These are phyloP conservation scores for Botrytis paeoniae DNA, from an alignment of 2,329 filamentous ascomycete genomes.

Conservation along the genomic window DNA sequence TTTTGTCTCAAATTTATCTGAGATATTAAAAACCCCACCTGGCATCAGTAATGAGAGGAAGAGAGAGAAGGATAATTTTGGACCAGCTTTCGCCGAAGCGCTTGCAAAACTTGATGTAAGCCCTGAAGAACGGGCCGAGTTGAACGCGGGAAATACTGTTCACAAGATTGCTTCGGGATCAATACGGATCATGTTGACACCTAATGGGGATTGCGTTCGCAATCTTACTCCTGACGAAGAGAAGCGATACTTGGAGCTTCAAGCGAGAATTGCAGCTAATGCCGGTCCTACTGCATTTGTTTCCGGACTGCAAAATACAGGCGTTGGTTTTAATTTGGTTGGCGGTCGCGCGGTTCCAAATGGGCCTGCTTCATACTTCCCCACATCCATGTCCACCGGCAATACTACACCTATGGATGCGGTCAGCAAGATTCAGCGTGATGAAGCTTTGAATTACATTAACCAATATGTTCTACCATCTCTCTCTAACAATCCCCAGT, in stretches of 20 bases:
- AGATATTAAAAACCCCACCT: conserved; percentile 38
- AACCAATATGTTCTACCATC: conserved; percentile 64
- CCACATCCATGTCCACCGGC: conserved; percentile 38
- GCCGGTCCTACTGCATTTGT: conserved; percentile 55
- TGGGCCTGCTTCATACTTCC: conserved; percentile 61
- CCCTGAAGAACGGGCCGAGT: conserved; percentile 52
- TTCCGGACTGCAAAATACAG: conserved; percentile 53
- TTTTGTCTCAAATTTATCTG: neutral
- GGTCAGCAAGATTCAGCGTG: conserved; percentile 62
- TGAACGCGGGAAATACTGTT: conserved; percentile 57
- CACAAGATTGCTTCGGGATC: conserved; percentile 60
- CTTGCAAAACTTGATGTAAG: conserved; percentile 47
- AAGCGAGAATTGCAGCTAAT: conserved; percentile 54
- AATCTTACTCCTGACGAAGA: conserved; percentile 68
- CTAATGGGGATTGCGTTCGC: conserved; percentile 73
- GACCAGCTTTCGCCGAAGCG: conserved; percentile 27
- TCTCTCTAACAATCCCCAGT: conserved; percentile 37
- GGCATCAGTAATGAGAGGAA: conserved; percentile 12
- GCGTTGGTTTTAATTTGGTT: conserved; percentile 59
- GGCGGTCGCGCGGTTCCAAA: conserved; percentile 64
- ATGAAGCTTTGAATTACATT: conserved; percentile 65
- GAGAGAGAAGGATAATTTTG: conserved; percentile 9
- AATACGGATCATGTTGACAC: conserved; percentile 67
- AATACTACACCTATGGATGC: conserved; percentile 49
- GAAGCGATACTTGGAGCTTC: conserved; percentile 65